Evolutionary conservation across 331 rosid genomes (phyloP).

Genomic region (Erythrophleum ivorense): DNA sequence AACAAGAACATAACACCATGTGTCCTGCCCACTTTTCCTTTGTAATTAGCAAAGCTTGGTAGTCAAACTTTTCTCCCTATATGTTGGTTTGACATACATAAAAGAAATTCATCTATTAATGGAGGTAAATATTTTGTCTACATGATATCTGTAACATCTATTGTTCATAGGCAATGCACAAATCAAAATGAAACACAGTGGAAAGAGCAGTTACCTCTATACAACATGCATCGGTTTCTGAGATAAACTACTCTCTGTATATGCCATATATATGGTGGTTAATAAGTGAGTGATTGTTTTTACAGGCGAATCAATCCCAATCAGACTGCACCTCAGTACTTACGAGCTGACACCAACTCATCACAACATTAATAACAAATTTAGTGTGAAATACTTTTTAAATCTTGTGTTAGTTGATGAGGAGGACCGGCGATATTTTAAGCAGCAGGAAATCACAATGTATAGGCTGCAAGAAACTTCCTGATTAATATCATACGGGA

Average conservation of each 20-base stretch:
- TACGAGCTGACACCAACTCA: conserved; percentile 90
- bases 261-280: conserved; percentile 9
- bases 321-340: conserved; percentile 89
- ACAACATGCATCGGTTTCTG: background rate
- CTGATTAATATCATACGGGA: conserved; percentile 44
- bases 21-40: background rate
- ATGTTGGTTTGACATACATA: too few relatives aligned
- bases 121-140: too few relatives aligned
- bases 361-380: conserved; percentile 88
- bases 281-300: conserved; percentile 17
- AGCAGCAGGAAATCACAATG: conserved; percentile 97
- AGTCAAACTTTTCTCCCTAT: too few relatives aligned
- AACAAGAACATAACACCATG: too few relatives aligned
- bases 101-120: too few relatives aligned
- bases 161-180: background rate
- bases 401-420: conserved; percentile 94
- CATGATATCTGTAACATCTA: background rate
- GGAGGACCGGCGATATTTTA: conserved; percentile 91
- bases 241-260: background rate
- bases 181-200: background rate
- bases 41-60: background rate
- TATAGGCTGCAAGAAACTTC: conserved; percentile 77
- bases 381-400: conserved; percentile 93
- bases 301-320: conserved; percentile 93
- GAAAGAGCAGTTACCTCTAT: background rate